phyloP scores from a whole-genome alignment of 805 yeast species.

The Kodamaea fukazawae region DNA sequence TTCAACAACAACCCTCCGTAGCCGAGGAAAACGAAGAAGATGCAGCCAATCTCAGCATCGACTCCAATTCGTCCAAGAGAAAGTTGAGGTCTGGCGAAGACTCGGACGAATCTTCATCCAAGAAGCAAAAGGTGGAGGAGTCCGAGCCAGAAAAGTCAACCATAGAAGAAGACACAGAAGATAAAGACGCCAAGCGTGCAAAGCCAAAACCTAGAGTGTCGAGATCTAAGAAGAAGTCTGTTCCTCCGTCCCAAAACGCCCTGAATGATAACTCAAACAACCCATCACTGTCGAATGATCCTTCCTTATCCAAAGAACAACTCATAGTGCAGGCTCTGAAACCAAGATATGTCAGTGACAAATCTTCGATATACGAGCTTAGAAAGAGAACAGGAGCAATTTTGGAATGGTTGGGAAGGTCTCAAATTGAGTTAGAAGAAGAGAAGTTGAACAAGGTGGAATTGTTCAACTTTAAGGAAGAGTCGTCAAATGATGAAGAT shows the following conservation, averaged over 20 bases:
- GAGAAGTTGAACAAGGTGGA: constrained; percentile 62
- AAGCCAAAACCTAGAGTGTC: constrained; percentile 9
- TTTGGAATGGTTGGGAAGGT: constrained; percentile 83
- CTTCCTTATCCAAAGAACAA: constrained; percentile 34
- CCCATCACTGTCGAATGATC: constrained; percentile 9
- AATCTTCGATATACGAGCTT: constrained; percentile 78
- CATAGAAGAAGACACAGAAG: constrained; percentile 8
- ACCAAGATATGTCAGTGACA: constrained; percentile 78
- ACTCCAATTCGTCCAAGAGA: constrained; percentile 2
- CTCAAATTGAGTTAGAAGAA: constrained; percentile 76
- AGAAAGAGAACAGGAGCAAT: constrained; percentile 85
- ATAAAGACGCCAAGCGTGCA: constrained; percentile 1
- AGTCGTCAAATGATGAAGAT: constrained; percentile 24
- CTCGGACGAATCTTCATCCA: constrained; percentile 5
- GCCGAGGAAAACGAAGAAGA: constrained; percentile 11
- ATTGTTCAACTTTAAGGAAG: constrained; percentile 45
- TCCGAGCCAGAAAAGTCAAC: constrained; percentile 9
- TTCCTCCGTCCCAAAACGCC: constrained; percentile 1
- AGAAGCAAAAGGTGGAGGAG: constrained; percentile 8
- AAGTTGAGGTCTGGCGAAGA: constrained; percentile 6
- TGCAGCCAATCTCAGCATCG: neutral
- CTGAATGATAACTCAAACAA: neutral
- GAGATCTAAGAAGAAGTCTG: constrained; percentile 10
- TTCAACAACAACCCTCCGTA: neutral
- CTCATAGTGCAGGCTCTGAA: constrained; percentile 69